These are phyloP conservation scores for Eruca vesicaria DNA, from an alignment of 441 rosid species.

Conservation along the genomic window DNA sequence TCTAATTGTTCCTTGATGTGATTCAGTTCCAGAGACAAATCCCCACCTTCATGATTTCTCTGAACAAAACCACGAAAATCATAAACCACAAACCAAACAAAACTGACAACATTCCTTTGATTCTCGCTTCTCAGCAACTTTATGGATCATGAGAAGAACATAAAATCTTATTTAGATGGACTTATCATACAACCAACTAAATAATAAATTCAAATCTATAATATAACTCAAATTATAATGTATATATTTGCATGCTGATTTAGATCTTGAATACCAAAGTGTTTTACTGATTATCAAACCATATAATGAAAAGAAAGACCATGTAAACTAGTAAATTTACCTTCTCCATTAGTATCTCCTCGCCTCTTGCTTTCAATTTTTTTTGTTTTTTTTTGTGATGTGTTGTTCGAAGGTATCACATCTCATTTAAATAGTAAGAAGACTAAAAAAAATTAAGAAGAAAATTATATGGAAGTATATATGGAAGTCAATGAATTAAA, in stretches of 20 bases:
- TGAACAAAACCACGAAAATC: constrained; percentile 2
- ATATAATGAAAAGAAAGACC: background rate
- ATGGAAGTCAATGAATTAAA: background rate
- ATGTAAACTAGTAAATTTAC: background rate
- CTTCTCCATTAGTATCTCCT: constrained; percentile 2
- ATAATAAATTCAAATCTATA: background rate
- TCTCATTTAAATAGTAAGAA: background rate
- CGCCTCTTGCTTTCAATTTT: background rate
- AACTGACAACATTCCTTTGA: background rate
- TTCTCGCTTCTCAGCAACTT: background rate
- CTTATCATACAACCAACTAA: background rate
- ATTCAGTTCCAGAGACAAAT: constrained; percentile 52
- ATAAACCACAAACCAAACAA: background rate
- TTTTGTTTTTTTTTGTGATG: background rate
- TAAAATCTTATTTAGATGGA: background rate
- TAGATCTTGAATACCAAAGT: background rate
- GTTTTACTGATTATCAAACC: background rate
- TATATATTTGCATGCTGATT: background rate
- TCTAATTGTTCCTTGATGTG: constrained; percentile 68
- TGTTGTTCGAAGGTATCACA: background rate
- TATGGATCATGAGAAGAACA: background rate
- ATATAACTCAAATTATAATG: background rate
- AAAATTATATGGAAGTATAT: background rate
- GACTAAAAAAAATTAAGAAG: background rate
- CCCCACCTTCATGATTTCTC: constrained; percentile 50